Conservation (phyloP, 495 filamentous ascomycete genomes). For the Penicillium lividum region DNA sequence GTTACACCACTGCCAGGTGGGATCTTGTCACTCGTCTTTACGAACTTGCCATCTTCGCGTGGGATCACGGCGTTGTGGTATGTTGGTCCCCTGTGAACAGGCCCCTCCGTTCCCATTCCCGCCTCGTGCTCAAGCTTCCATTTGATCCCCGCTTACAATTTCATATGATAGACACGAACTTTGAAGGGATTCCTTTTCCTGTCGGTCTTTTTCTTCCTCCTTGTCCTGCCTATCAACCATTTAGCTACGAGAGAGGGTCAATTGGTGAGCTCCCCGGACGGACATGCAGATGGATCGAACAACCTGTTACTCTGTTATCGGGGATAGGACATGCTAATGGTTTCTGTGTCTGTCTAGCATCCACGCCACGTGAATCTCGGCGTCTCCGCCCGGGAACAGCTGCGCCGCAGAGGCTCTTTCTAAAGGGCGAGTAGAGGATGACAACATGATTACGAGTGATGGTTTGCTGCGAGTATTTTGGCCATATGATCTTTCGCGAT, state of each 20-base stretch:
- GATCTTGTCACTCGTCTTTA: conserved; percentile 93
- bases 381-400: conserved; percentile 93
- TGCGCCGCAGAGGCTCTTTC: conserved; percentile 92
- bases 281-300: neutral
- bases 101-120: conserved; percentile 21
- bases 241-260: conserved; percentile 68
- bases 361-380: conserved; percentile 78
- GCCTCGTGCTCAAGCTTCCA: conserved; percentile 6
- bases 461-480: conserved; percentile 97
- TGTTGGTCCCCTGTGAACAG: conserved; percentile 34
- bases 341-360: conserved; percentile 57
- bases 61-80: conserved; percentile 98
- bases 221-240: conserved; percentile 71
- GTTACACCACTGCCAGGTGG: conserved; percentile 98
- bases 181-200: conserved; percentile 74
- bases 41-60: conserved; percentile 94
- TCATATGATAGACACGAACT: conserved; percentile 55
- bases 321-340: conserved; percentile 10
- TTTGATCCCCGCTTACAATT: conserved; percentile 10
- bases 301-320: neutral
- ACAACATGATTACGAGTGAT: conserved; percentile 79
- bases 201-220: conserved; percentile 73
- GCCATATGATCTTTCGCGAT: conserved; percentile 82
- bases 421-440: conserved; percentile 68
- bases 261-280: conserved; percentile 49